Base-by-base conservation (phyloP, 1,139 yeast genomes). In the Geotrichum macrosporum region DNA sequence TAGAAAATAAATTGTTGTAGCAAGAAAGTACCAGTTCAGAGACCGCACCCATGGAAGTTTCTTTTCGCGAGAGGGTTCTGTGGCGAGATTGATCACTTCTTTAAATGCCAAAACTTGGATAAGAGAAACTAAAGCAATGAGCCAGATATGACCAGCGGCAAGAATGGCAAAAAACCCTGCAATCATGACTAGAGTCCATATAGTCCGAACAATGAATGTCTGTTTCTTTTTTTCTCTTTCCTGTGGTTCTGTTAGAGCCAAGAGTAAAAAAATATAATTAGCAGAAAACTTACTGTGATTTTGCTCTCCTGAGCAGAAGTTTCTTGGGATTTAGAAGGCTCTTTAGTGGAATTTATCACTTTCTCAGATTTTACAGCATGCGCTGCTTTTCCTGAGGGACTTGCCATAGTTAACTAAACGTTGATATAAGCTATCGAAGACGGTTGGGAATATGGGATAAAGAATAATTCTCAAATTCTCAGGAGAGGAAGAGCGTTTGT, bases 141-240 rank as follows among this genome's bases (percentile, higher is more conserved):
- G 76, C 71, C 89, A 81, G 45, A 84, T 70, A 63, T 89, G 97
- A 27, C 99, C 99, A 3, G 92, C 78, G n/a, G 86, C 81, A 44
- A 92, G 70, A 24, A 84, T 73, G 22, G 75, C 67, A 55, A 88
- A 77, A 66, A 92, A 85, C 8, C 80, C 80, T 18, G 72, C 68
- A 55, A 92, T 83, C 97, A 92, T 89, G 24, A 92, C 88, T 59
- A 92, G 66, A 0, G 97, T 84, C 97, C 97, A 92, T 44, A 84
- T 73, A n/a, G 97, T 84, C 57, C 99, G 78, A 32, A 89, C 86
- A 46, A 87, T 65, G 61, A 92, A 88, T 40, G 88, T 85, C 66
- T 81, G 92, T 57, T 80, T 81, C 68, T 85, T 86, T 69, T 80
- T 80, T 57, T 80, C 83, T 46, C 61, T 63, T 55, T 76, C 81